Conservation (phyloP, 176 grass and related monocot genomes). For the Aegilops bicornis region DNA sequence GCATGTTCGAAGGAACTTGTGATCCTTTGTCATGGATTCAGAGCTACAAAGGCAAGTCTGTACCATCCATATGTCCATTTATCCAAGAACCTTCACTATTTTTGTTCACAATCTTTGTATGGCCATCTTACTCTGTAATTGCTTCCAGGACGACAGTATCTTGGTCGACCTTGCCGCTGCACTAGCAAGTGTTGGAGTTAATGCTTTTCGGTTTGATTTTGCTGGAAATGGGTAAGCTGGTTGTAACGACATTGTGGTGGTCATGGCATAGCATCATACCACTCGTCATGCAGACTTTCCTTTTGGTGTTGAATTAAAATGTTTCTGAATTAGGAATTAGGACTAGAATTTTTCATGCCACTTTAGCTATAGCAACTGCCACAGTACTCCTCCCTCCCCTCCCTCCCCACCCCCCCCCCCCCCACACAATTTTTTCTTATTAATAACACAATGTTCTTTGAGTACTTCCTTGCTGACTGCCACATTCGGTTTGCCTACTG, state of each 20-base stretch:
- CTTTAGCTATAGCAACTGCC: neutral
- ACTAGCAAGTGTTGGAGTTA: constrained; percentile 49
- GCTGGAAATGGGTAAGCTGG: constrained; percentile 80
- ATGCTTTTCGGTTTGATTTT: constrained; percentile 89
- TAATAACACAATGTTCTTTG: neutral
- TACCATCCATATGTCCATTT: neutral
- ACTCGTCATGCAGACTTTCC: neutral
- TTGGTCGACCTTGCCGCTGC: constrained; percentile 59
- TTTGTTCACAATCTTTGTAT: neutral
- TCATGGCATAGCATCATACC: neutral
- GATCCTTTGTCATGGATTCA: constrained; percentile 85
- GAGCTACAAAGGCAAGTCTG: constrained; percentile 71
- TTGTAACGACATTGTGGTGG: neutral
- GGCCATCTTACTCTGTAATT: neutral
- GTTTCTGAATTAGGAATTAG: neutral
- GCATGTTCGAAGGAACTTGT: constrained; percentile 69
- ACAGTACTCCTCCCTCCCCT: neutral
- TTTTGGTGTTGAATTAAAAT: neutral
- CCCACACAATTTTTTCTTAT: too few species aligned
- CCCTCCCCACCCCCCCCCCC: too few species aligned
- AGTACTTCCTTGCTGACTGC: neutral
- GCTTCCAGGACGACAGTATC: constrained; percentile 74
- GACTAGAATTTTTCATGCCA: neutral
- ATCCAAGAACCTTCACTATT: neutral
- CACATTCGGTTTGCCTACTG: neutral